These are phyloP conservation scores for Hymenotorrendiella dingleyae DNA, from an alignment of 2,329 filamentous ascomycete genomes.

Conservation along the genomic window DNA sequence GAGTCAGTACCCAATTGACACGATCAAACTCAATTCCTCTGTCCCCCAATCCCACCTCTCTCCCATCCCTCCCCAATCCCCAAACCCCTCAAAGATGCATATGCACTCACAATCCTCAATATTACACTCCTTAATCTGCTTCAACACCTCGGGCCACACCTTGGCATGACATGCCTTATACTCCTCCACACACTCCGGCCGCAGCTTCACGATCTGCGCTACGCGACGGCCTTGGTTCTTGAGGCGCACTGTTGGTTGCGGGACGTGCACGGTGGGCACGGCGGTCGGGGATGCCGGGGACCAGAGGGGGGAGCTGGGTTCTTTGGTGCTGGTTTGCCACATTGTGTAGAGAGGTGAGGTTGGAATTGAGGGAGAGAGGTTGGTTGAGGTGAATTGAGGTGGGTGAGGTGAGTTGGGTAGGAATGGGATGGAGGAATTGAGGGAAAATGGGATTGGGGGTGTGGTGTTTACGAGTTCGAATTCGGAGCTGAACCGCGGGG, in stretches of 20 bases:
- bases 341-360: constrained; percentile 5
- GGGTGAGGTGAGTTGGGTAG: not conserved
- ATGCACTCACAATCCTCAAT: constrained; percentile 60
- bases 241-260: constrained; percentile 16
- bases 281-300: constrained; percentile 18
- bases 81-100: not conserved
- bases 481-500: no score
- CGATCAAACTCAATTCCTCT: not conserved
- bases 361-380: no score
- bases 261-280: constrained; percentile 2
- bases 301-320: constrained; percentile 8
- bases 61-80: not conserved
- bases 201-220: constrained; percentile 68
- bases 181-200: constrained; percentile 56
- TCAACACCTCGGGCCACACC: constrained; percentile 72
- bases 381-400: not conserved
- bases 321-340: constrained; percentile 16
- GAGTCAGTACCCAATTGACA: not conserved
- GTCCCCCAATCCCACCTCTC: not conserved
- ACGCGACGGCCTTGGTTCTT: constrained; percentile 48
- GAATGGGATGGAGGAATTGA: not conserved
- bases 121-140: constrained; percentile 70
- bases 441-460: not conserved
- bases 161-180: constrained; percentile 70
- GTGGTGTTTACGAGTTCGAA: no score